Evolutionary conservation across 805 yeast genomes (phyloP).

Genomic region (Candida railenensis): DNA sequence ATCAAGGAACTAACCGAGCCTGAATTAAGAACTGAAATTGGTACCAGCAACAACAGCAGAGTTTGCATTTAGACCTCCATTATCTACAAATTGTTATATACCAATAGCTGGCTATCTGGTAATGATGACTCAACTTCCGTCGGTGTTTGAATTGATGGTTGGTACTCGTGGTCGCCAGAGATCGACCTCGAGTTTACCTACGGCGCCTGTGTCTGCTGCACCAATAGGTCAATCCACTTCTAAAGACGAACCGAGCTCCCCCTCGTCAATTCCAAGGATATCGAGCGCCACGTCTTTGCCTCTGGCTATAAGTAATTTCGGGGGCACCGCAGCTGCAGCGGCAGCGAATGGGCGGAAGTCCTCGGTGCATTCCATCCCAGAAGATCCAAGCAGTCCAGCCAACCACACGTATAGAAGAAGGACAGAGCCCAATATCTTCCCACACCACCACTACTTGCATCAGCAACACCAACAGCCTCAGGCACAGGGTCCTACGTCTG

Average conservation of each 20-base stretch:
- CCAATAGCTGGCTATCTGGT: constrained; percentile 5
- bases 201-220: constrained; percentile 2
- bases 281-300: constrained; percentile 11
- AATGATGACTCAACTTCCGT: constrained; percentile 19
- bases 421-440: constrained; percentile 3
- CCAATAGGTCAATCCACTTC: not conserved
- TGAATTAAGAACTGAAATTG: not conserved
- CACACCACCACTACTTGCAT: constrained; percentile 2
- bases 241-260: constrained; percentile 6
- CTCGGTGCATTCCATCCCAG: constrained; percentile 3
- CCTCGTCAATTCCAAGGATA: constrained; percentile 11
- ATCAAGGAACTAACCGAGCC: not conserved
- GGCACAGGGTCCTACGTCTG: not conserved
- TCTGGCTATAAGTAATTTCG: not conserved
- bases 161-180: constrained; percentile 12
- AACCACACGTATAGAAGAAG: not conserved
- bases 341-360: constrained; percentile 1
- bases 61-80: not conserved
- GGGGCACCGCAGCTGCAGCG: not conserved
- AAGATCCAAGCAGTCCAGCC: constrained; percentile 1
- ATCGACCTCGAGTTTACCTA: constrained; percentile 1
- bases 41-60: not conserved
- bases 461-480: not conserved
- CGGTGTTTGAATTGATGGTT: constrained; percentile 24
- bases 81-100: not conserved